Conservation (phyloP, 768 basidiomycete genomes). For the Rhizopogon rudus region DNA sequence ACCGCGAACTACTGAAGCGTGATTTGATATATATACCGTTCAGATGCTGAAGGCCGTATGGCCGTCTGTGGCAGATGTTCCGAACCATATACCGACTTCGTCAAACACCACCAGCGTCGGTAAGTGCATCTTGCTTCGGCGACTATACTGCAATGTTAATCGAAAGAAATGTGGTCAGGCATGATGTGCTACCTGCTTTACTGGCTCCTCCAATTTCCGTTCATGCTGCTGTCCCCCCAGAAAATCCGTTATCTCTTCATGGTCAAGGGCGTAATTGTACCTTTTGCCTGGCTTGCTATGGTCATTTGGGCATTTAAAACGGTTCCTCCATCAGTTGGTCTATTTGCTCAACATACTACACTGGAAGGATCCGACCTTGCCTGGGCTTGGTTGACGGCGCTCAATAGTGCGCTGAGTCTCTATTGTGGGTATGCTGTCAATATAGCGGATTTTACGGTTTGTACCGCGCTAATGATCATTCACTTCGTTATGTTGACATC, state of each 20-base stretch:
- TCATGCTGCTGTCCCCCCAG: constrained; percentile 74
- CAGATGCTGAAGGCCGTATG: constrained; percentile 78
- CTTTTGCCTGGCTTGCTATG: constrained; percentile 62
- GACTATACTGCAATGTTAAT: not conserved
- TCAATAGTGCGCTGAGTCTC: constrained; percentile 75
- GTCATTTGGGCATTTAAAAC: constrained; percentile 77
- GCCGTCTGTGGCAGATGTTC: constrained; percentile 62
- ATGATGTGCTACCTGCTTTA: constrained; percentile 73
- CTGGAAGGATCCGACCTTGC: constrained; percentile 49
- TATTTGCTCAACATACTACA: constrained; percentile 47
- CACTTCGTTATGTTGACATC: constrained; percentile 11
- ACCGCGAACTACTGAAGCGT: not conserved
- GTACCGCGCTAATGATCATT: not conserved
- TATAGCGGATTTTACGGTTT: constrained; percentile 78
- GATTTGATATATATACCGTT: not conserved
- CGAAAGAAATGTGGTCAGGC: constrained; percentile 29
- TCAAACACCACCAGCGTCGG: constrained; percentile 63
- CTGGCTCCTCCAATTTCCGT: constrained; percentile 73
- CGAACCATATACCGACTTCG: constrained; percentile 54
- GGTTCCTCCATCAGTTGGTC: constrained; percentile 55
- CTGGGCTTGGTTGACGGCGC: constrained; percentile 76
- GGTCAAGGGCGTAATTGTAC: constrained; percentile 60
- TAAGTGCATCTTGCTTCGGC: constrained; percentile 17
- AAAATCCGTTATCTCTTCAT: constrained; percentile 74
- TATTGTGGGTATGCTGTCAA: constrained; percentile 74